These are phyloP conservation scores for Phenoliferia sp. DNA, from an alignment of 1,284 basidiomycete genomes.

Conservation along the genomic window DNA sequence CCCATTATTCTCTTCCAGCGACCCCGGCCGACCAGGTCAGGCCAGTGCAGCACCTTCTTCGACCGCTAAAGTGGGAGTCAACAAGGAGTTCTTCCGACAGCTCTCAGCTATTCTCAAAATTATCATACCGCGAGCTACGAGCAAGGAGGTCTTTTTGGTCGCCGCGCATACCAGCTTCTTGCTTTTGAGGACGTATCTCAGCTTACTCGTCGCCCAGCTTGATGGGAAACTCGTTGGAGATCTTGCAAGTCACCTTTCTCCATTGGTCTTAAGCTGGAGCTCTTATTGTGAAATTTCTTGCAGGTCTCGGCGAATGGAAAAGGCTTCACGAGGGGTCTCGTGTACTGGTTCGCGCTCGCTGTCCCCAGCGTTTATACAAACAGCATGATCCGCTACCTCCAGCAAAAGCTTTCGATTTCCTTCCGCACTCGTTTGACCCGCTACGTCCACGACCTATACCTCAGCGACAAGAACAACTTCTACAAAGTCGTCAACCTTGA, in stretches of 20 bases:
- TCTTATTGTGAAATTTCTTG: neutral
- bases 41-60: neutral
- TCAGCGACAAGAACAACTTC: conserved; percentile 57
- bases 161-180: conserved; percentile 80
- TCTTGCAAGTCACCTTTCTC: conserved; percentile 50
- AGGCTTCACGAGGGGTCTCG: conserved; percentile 78
- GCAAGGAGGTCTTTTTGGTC: conserved; percentile 73
- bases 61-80: conserved; percentile 54
- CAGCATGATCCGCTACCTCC: conserved; percentile 79
- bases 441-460: conserved; percentile 89
- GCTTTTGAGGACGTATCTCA: conserved; percentile 76
- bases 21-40: conserved; percentile 2
- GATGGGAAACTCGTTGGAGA: conserved; percentile 88
- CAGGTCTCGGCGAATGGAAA: conserved; percentile 73
- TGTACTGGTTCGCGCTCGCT: conserved; percentile 83
- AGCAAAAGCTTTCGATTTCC: conserved; percentile 79
- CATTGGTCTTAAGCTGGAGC: neutral
- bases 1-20: conserved; percentile 24
- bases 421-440: conserved; percentile 83
- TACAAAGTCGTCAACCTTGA: conserved; percentile 50
- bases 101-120: conserved; percentile 70
- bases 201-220: conserved; percentile 78
- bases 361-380: conserved; percentile 95
- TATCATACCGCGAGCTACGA: conserved; percentile 59
- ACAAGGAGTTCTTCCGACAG: conserved; percentile 72